Percentiles rank a stretch among this genome's conserved stretches.
Conservation (phyloP, 106 monocot species). For the Xerophyta viscosa region DNA sequence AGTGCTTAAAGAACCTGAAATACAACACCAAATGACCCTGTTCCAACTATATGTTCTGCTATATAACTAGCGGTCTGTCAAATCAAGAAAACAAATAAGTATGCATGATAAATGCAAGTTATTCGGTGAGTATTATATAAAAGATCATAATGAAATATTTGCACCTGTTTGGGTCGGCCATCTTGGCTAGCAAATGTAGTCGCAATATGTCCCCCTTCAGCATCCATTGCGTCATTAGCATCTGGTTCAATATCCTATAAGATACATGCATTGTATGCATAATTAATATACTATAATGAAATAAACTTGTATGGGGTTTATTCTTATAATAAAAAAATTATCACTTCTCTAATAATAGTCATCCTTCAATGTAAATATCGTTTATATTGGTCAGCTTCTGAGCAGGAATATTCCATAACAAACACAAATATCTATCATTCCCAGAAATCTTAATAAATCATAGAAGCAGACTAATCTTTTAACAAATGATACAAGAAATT, state of each 20-base stretch:
- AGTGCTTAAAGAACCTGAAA: constrained; percentile 18
- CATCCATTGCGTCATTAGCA: constrained; percentile 19
- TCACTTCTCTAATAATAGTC: too few species aligned
- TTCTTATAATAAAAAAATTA: too few species aligned
- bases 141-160: neutral
- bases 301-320: too few species aligned
- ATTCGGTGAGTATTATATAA: neutral
- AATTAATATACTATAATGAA: neutral
- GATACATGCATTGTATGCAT: neutral
- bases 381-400: neutral
- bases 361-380: too few species aligned
- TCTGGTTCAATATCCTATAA: constrained; percentile 28
- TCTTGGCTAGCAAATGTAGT: constrained; percentile 26
- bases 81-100: neutral
- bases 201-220: constrained; percentile 20
- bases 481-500: too few species aligned
- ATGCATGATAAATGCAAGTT: neutral
- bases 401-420: too few species aligned
- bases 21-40: constrained; percentile 34
- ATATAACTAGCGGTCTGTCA: constrained; percentile 25
- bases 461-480: too few species aligned
- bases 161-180: constrained; percentile 29
- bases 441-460: too few species aligned
- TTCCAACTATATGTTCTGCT: constrained; percentile 31
- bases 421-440: too few species aligned